These are phyloP conservation scores for Camelina neglecta DNA, from an alignment of 345 rosid species.

Conservation along the genomic window DNA sequence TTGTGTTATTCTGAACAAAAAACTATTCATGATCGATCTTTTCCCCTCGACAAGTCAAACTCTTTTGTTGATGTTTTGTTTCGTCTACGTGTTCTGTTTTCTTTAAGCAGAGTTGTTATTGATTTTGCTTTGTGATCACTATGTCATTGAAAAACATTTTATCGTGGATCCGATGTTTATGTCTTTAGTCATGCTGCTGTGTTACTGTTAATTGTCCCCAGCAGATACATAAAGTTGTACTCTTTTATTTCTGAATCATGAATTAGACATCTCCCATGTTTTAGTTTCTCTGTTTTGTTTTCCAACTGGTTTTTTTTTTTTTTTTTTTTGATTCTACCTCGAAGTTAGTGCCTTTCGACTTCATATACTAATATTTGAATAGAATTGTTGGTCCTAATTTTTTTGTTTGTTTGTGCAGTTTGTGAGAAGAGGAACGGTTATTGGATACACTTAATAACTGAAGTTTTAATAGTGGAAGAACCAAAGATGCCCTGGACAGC, in stretches of 20 bases:
- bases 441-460: not conserved
- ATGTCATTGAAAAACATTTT: not conserved
- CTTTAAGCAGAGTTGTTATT: not conserved
- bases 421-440: slow-evolving; percentile 20
- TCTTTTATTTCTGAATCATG: not conserved
- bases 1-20: not conserved
- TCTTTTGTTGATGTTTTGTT: not conserved
- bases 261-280: not conserved
- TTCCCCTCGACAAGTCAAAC: not conserved
- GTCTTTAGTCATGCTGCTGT: slow-evolving; percentile 14
- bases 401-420: slow-evolving; percentile 45
- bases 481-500: slow-evolving; percentile 84
- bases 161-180: not conserved
- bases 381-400: slow-evolving; percentile 4
- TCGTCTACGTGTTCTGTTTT: slow-evolving; percentile 8
- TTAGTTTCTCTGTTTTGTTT: slow-evolving; percentile 13
- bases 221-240: not conserved
- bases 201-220: not conserved
- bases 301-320: not conserved
- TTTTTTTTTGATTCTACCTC: not conserved
- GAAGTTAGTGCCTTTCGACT: slow-evolving; percentile 23
- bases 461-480: slow-evolving; percentile 37
- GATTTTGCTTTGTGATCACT: slow-evolving; percentile 1
- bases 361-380: not conserved
- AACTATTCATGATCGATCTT: slow-evolving; percentile 17